Evolutionary conservation across 176 grass and related monocot genomes (phyloP).

Genomic region (Avena atlantica): DNA sequence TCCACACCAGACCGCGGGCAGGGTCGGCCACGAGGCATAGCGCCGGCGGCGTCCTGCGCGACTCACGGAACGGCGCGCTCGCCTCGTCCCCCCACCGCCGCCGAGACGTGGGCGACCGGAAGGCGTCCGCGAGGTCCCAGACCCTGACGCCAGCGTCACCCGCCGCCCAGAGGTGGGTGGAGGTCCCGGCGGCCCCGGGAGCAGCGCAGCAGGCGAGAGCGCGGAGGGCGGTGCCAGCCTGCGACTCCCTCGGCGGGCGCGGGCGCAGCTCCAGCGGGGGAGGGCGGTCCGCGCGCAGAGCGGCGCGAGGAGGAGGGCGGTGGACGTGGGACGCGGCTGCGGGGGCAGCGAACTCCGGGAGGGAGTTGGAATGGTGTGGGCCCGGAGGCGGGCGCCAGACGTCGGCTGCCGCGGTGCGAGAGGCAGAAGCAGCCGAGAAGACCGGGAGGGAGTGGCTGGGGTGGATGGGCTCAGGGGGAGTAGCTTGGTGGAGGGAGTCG

Average conservation of each 20-base stretch:
- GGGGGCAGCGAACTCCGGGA: constrained; percentile 59
- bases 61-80: constrained; percentile 60
- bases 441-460: constrained; percentile 43
- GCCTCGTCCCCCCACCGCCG: constrained; percentile 75
- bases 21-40: constrained; percentile 59
- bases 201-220: constrained; percentile 55
- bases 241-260: constrained; percentile 66
- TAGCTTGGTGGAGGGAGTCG: constrained; percentile 2
- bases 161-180: constrained; percentile 58
- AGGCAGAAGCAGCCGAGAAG: constrained; percentile 21
- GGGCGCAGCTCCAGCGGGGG: constrained; percentile 75
- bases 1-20: constrained; percentile 69
- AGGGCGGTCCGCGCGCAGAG: constrained; percentile 48
- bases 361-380: constrained; percentile 56
- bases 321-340: constrained; percentile 26
- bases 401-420: constrained; percentile 13
- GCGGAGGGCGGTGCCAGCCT: constrained; percentile 55
- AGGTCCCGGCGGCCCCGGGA: neutral
- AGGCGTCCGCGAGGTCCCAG: constrained; percentile 65
- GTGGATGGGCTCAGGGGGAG: constrained; percentile 28
- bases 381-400: constrained; percentile 62
- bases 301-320: constrained; percentile 43
- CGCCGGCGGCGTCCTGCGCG: constrained; percentile 50
- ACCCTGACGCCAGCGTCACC: constrained; percentile 65
- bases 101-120: constrained; percentile 22